Evolutionary conservation across 2,329 filamentous ascomycete genomes (phyloP), one percentile per base, ranked within the genome.

Genomic region (Paracoccidioides brasiliensis): DNA sequence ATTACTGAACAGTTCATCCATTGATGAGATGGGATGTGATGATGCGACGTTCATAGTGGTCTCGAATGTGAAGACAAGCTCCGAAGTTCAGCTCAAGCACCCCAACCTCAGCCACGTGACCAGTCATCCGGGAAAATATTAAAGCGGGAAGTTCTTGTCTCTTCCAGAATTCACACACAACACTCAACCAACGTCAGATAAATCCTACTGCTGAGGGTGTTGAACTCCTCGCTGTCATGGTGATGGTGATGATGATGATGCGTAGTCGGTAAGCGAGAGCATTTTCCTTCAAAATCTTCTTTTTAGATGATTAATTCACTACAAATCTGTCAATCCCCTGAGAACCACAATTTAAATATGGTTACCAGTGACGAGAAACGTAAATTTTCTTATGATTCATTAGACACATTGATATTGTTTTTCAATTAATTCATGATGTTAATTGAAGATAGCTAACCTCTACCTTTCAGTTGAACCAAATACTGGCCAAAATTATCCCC

Each of bases 241-340:
- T 22, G 22, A 22, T 28, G n/a, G 28, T 32, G 2, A 14, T 37
- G 8, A 37, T 49, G 38, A 54, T 52, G 8, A 60, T 60, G 43
- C 55, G 59, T 56, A 55, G 58, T 37, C 61, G 43, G 53, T 54
- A 63, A 61, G 70, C 70, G 66, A 66, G 66, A 52, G 5, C 14
- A 56, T 22, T 12, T 28, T 22, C 46, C 52, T 40, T 2, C 58
- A 42, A 15, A 15, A 9, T 14, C 37, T 9, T 42, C 38, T 43
- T 42, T 30, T 64, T 66, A 70, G 69, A 86, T 86, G 84, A 86
- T 83, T 81, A 82, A 53, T 74, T 77, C 67, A 74, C 74, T 74
- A 72, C 71, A 76, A 82, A 87, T 88, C 85, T 88, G 85, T 88
- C 85, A 88, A 88, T 88, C 85, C 82, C 78, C 85, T 86, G 84